A percentile compares a stretch with the other conserved stretches of the same genome.
Evolutionary conservation across 768 basidiomycete genomes (phyloP).

Genomic region (Solioccasus polychromus): DNA sequence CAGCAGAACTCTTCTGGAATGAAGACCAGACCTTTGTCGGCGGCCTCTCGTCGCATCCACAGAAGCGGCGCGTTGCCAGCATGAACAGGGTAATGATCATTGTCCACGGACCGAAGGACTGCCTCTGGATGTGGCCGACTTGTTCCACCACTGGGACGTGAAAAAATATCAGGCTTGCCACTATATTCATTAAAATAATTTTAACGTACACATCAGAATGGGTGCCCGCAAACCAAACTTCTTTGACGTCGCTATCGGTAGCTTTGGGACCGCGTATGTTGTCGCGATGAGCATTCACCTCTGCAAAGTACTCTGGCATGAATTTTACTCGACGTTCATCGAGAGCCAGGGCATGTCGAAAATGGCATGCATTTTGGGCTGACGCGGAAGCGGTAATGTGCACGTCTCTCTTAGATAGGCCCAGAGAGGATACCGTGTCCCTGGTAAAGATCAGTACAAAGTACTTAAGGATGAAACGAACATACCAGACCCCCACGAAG

Average conservation of each 20-base stretch:
- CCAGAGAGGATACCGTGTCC: conserved; percentile 15
- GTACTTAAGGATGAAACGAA: neutral
- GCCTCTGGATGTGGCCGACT: neutral
- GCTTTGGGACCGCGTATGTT: neutral
- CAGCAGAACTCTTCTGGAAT: neutral
- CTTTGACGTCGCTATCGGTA: conserved; percentile 3
- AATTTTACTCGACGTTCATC: conserved; percentile 15
- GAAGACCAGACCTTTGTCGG: conserved; percentile 2
- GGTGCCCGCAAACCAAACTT: conserved; percentile 12
- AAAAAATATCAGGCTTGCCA: neutral
- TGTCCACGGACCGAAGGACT: neutral
- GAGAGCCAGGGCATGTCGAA: conserved; percentile 14
- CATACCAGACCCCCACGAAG: conserved; percentile 35
- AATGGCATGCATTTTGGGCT: conserved; percentile 9
- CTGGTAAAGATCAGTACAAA: neutral
- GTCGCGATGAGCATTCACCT: conserved; percentile 3
- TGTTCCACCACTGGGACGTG: conserved; percentile 1
- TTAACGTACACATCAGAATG: conserved; percentile 10
- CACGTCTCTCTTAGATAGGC: conserved; percentile 3
- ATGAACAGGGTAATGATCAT: neutral
- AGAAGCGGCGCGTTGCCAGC: conserved; percentile 5
- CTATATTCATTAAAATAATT: neutral
- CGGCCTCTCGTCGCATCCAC: conserved; percentile 13
- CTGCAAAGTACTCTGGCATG: conserved; percentile 11
- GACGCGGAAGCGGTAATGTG: conserved; percentile 4